phyloP scores from a whole-genome alignment of 2,329 filamentous ascomycete genomes.

The Aspergillus calidoustus region DNA sequence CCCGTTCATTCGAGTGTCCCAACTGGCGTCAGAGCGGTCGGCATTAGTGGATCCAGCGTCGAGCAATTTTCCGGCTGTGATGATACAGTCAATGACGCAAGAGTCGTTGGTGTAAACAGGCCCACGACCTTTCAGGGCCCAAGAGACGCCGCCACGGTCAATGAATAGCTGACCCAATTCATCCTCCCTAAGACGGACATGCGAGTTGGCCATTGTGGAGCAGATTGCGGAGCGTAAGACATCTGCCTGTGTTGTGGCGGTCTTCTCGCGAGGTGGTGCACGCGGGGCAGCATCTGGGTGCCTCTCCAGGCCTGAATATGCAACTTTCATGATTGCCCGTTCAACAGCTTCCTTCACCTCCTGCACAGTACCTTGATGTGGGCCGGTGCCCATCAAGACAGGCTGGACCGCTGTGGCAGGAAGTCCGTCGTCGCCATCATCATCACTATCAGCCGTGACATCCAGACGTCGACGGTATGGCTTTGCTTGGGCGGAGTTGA shows the following conservation, averaged over 20 bases:
- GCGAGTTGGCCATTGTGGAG: slow-evolving; percentile 19
- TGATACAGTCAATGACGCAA: slow-evolving; percentile 36
- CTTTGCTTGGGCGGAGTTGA: background rate
- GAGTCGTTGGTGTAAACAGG: slow-evolving; percentile 33
- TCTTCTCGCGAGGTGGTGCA: slow-evolving; percentile 15
- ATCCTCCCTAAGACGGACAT: slow-evolving; percentile 25
- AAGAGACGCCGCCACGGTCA: slow-evolving; percentile 25
- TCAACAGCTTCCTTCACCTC: slow-evolving; percentile 29
- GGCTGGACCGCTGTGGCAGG: background rate
- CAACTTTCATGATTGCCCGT: slow-evolving; percentile 30
- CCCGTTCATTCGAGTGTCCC: slow-evolving; percentile 21
- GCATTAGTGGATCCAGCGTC: slow-evolving; percentile 41
- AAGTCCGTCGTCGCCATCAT: background rate
- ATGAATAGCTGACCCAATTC: slow-evolving; percentile 17
- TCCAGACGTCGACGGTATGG: background rate
- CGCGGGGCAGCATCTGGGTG: slow-evolving; percentile 28
- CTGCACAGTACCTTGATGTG: background rate
- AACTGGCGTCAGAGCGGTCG: slow-evolving; percentile 29
- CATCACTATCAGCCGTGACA: no score
- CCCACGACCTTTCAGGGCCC: slow-evolving; percentile 37
- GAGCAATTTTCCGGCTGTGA: slow-evolving; percentile 42
- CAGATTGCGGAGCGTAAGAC: slow-evolving; percentile 26
- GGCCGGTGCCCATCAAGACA: background rate
- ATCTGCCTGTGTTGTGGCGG: slow-evolving; percentile 22
- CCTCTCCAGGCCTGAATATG: slow-evolving; percentile 37